Percentiles rank a stretch among this genome's conserved stretches.
phyloP scores from a whole-genome alignment of 169 alveolate species.

The Babesia ovis region DNA sequence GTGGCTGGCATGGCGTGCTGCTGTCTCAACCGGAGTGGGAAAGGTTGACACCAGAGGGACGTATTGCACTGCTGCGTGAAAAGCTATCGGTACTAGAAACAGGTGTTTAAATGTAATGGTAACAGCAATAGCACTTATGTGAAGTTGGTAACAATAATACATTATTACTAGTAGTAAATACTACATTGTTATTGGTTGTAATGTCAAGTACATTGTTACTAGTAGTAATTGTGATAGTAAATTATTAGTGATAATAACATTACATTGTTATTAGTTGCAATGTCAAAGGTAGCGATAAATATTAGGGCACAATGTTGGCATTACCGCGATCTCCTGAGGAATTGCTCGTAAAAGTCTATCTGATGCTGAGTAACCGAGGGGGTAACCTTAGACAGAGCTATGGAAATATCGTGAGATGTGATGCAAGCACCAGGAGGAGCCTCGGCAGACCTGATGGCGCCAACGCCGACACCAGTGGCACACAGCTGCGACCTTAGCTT shows the following conservation, averaged over 20 bases:
- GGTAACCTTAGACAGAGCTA: conserved; percentile 52
- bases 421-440: conserved; percentile 52
- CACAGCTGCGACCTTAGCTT: conserved; percentile 25
- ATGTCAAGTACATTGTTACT: too few species aligned
- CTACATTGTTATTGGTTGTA: too few species aligned
- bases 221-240: too few species aligned
- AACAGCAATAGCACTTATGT: too few species aligned
- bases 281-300: neutral
- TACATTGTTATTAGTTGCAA: too few species aligned
- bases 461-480: neutral
- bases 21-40: conserved; percentile 28
- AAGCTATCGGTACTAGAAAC: too few species aligned
- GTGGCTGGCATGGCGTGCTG: conserved; percentile 51
- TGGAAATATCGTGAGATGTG: conserved; percentile 27
- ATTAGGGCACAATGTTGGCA: too few species aligned
- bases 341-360: conserved; percentile 60
- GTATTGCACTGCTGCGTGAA: conserved; percentile 1
- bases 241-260: too few species aligned
- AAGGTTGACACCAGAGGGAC: neutral
- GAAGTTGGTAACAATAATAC: too few species aligned
- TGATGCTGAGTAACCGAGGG: conserved; percentile 69
- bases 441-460: neutral
- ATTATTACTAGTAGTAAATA: too few species aligned
- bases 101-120: neutral
- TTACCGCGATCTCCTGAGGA: too few species aligned